Evolutionary conservation across 2,329 filamentous ascomycete genomes (phyloP).

Genomic region (Colletotrichum brevisporum): DNA sequence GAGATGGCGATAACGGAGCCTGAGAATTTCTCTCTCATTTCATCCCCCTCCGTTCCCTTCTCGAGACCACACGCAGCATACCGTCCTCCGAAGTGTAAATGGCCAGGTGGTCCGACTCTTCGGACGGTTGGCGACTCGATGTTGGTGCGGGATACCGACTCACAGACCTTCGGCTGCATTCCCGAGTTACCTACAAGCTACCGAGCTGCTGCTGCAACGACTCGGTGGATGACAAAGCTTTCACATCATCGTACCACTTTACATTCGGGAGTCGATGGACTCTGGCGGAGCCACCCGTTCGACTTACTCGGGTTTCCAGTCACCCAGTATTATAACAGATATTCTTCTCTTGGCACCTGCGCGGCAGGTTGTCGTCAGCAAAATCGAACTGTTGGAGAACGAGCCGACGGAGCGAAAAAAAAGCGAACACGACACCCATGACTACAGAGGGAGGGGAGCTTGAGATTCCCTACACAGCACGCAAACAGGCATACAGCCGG

Average conservation of each 20-base stretch:
- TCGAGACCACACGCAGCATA: neutral
- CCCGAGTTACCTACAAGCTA: neutral
- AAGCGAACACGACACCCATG: conserved; percentile 11
- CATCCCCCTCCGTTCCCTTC: too few relatives aligned
- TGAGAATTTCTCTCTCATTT: conserved; percentile 8
- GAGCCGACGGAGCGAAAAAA: conserved; percentile 1
- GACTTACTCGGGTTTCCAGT: conserved; percentile 23
- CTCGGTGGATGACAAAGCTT: conserved; percentile 20
- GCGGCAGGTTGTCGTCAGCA: neutral
- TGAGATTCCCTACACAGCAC: conserved; percentile 20
- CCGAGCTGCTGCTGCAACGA: conserved; percentile 7
- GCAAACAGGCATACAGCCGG: conserved; percentile 8
- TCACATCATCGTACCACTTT: conserved; percentile 30
- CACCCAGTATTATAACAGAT: too few relatives aligned
- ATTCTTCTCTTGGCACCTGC: conserved; percentile 19
- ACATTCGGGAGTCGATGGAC: conserved; percentile 9
- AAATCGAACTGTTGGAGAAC: conserved; percentile 19
- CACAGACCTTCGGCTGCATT: neutral
- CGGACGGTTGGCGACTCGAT: neutral
- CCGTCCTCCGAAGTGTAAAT: conserved; percentile 7
- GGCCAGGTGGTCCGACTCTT: conserved; percentile 16
- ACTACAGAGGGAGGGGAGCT: conserved; percentile 8
- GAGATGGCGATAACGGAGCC: conserved; percentile 40
- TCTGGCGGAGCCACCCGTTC: neutral
- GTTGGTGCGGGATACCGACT: neutral